Percentiles rank a stretch among this genome's conserved stretches.
These are phyloP conservation scores for Isabelozyma rhagii DNA, from an alignment of 805 yeast genomes.

Conservation along the genomic window DNA sequence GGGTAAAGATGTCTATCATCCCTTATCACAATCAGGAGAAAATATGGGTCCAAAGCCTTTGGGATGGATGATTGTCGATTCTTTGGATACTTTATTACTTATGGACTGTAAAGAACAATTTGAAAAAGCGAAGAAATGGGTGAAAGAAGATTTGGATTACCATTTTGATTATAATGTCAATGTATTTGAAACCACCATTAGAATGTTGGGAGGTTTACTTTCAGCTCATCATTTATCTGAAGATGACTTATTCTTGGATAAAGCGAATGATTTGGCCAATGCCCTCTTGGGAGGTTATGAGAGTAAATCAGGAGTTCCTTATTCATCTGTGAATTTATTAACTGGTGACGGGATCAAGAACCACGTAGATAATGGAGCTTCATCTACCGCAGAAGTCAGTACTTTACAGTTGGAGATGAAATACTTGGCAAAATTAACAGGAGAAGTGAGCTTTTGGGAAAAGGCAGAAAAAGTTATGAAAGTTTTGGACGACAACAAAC, in stretches of 20 bases:
- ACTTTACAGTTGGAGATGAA: constrained; percentile 86
- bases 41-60: constrained; percentile 80
- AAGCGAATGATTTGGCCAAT: constrained; percentile 78
- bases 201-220: constrained; percentile 91
- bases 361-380: constrained; percentile 71
- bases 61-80: constrained; percentile 92
- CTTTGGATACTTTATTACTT: constrained; percentile 75
- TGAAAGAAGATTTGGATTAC: constrained; percentile 63
- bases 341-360: constrained; percentile 58
- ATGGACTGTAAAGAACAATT: constrained; percentile 71
- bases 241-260: constrained; percentile 69
- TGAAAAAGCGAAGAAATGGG: constrained; percentile 68
- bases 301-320: constrained; percentile 68
- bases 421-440: constrained; percentile 75
- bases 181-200: constrained; percentile 89
- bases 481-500: constrained; percentile 61
- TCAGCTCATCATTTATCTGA: constrained; percentile 73
- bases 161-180: constrained; percentile 73
- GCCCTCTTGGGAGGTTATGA: constrained; percentile 68
- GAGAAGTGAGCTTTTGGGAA: constrained; percentile 76
- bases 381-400: constrained; percentile 87
- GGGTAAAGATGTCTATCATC: constrained; percentile 79
- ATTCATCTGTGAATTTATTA: constrained; percentile 69
- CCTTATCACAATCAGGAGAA: constrained; percentile 56
- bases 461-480: constrained; percentile 71